Evolutionary conservation across 2,329 filamentous ascomycete genomes (phyloP), one percentile per base, ranked within the genome.

Genomic region (Fusarium multiceps): DNA sequence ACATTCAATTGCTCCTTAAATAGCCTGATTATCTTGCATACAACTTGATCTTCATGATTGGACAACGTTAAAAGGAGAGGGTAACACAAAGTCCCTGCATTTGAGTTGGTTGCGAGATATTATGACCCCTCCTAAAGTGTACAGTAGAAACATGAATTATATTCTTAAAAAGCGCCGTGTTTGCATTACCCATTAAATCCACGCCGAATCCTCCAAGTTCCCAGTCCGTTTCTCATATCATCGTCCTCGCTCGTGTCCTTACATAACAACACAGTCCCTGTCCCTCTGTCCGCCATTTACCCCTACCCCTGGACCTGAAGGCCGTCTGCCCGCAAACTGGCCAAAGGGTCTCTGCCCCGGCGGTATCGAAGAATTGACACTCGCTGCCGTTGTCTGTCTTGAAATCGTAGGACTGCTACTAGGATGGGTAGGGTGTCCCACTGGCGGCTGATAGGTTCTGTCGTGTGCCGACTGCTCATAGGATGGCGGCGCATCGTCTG

Each of bases 391-490:
- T 4, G 68, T 64, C 63, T 75, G 76, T 20, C 69, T 69, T 30
- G 71, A 71, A 20, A 65, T 59, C 28, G 45, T 25, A 28, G 66
- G 59, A 25, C 68, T 72, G 68, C 83, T 86, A 7, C 75, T 75
- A 11, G 83, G 80, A 66, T 87, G 85, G 42, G 77, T 84, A 0
- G 85, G 85, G 53, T 88, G 83, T 20, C 85, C 86, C 6, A 80
- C 74, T 0, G 86, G 85, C 23, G 87, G 87, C 12, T 83, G 78
- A 65, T 88, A 89, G 5, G 84, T 82, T 11, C 80, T 78, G 54
- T 84, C 81, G 58, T 84, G 83, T 20, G 86, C 82, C 6, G 87
- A 86, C 75, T 88, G 85, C 76, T 88, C 87, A 71, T 89, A 89
- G 13, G 85, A 84, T 3, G 87, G 87, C 43, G 87, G 87, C 8